phyloP scores from a whole-genome alignment of 345 rosid genomes.

The Citrus mangshanensis region DNA sequence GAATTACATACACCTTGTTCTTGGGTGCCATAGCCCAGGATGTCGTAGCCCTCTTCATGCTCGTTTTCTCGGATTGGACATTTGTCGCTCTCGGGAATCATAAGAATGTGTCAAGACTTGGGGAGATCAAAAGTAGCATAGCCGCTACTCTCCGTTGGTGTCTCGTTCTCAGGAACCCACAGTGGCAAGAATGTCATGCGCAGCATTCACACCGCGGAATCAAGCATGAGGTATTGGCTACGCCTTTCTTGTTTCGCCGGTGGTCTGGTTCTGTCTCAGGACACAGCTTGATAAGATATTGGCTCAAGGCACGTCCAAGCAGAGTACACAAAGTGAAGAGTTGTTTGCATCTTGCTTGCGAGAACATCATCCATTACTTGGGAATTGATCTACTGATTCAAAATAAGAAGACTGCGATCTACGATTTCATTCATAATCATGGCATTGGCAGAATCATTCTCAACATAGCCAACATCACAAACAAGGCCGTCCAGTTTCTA shows the following conservation, averaged over 20 bases:
- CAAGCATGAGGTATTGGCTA: constrained; percentile 20
- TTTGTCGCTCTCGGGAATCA: constrained; percentile 24
- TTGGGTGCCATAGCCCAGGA: constrained; percentile 30
- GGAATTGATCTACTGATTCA: background rate
- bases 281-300: background rate
- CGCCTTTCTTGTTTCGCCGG: constrained; percentile 2
- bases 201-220: background rate
- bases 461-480: background rate
- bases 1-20: constrained; percentile 50
- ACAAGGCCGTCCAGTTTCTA: background rate
- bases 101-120: constrained; percentile 12
- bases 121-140: background rate
- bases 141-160: background rate
- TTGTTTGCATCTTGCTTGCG: background rate
- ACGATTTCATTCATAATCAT: too few species aligned
- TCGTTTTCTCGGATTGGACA: constrained; percentile 56
- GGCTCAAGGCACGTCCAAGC: background rate
- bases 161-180: constrained; percentile 18
- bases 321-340: background rate
- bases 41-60: constrained; percentile 37
- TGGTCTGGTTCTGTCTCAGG: background rate
- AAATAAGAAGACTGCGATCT: too few species aligned
- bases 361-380: background rate
- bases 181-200: background rate
- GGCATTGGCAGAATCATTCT: background rate